Base-by-base conservation (phyloP, 2,329 filamentous ascomycete species). In the Fulvia fulva region DNA sequence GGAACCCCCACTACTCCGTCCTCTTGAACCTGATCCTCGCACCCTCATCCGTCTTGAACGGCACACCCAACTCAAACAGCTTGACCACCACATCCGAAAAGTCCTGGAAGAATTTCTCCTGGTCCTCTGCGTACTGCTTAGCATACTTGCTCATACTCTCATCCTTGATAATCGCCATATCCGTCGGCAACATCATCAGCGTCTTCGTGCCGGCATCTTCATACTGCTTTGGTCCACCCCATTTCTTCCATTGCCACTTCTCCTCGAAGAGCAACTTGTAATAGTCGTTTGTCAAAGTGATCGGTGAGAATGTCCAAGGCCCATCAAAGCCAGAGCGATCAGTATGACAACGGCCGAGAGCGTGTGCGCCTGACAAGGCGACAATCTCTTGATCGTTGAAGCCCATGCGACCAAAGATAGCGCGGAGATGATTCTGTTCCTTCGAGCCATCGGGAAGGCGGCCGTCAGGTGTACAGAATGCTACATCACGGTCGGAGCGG, bases 371-470 rank as follows among this genome's bases (percentile, higher is more conserved):
- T 23, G 83, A 82, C 54, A 97, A 84, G 28, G 93, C 94, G 47
- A 97, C 93, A 73, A 97, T 97, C 78, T 97, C 92, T 71, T 89
- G 89, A 78, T 99, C 93, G 76, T 94, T 88, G 83, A 97, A 97
- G 67, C 93, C 93, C 93, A 97, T 97, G 74, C 93, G 91, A 76
- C 87, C 85, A 78, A 97, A 99, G 80, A 97, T 93, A 78, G 85
- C 84, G 70, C 94, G 88, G 68, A 97, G 83, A 78, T 97, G 93
- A 72, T 86, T 84, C 62, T 86, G 80, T 61, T 84, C 88, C 82
- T 97, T 85, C 68, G 85, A 75, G 53, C 83, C 93, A 74, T 99
- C 91, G 63, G 92, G 89, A 21, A 91, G 83, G 75, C 93, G 91
- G 65, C 94, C 94, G 71, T 97, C 92, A 52, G 94, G 94, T 26